phyloP scores from a whole-genome alignment of 306 rosid genomes.

The Abrus precatorius region DNA sequence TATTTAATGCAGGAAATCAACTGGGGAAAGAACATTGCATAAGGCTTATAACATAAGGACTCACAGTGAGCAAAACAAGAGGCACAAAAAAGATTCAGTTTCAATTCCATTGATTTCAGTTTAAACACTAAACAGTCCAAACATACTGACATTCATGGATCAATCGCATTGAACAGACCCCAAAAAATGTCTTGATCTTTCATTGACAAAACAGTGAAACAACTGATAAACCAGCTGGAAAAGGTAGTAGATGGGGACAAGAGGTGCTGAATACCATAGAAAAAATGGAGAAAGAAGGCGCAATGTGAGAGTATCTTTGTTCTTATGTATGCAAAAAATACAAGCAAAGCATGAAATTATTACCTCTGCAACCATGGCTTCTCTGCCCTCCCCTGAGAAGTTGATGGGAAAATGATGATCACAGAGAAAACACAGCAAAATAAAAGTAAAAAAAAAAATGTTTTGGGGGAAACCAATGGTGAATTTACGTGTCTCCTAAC shows the following conservation, averaged over 20 bases:
- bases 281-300: slow-evolving; percentile 43
- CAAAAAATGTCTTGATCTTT: slow-evolving; percentile 26
- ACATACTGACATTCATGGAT: slow-evolving; percentile 27
- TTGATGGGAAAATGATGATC: slow-evolving; percentile 51
- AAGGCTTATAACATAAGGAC: background rate
- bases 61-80: slow-evolving; percentile 25
- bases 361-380: slow-evolving; percentile 73
- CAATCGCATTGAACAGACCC: slow-evolving; percentile 35
- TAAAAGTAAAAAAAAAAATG: slow-evolving; percentile 1
- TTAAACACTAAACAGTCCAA: slow-evolving; percentile 32
- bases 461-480: slow-evolving; percentile 49
- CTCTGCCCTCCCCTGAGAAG: slow-evolving; percentile 45
- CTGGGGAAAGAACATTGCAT: slow-evolving; percentile 24
- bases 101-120: background rate
- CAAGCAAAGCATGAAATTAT: slow-evolving; percentile 32
- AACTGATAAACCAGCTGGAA: slow-evolving; percentile 34
- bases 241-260: slow-evolving; percentile 16
- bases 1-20: slow-evolving; percentile 10
- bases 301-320: slow-evolving; percentile 4
- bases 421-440: slow-evolving; percentile 39
- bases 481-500: slow-evolving; percentile 55
- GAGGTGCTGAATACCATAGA: slow-evolving; percentile 31
- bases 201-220: slow-evolving; percentile 42
- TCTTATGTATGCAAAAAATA: slow-evolving; percentile 13
- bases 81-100: slow-evolving; percentile 44